Conservation (phyloP, 192 early-diverging fungal genomes). For the Podila epicladia region DNA sequence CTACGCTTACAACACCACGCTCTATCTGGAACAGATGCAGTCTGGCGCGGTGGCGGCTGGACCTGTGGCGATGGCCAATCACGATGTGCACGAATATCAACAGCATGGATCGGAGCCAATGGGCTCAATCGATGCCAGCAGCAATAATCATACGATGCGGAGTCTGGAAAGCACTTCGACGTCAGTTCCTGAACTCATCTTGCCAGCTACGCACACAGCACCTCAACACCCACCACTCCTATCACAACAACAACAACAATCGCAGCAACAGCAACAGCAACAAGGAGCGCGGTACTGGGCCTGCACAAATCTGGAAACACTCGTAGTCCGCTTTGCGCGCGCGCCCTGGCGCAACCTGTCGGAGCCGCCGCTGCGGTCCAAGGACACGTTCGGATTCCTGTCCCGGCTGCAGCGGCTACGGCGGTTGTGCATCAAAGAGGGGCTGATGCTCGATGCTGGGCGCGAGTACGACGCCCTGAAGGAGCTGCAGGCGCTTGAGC, state of each 20-base stretch:
- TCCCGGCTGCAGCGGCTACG: slow-evolving; percentile 13
- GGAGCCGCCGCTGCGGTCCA: slow-evolving; percentile 26
- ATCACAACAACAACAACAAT: neutral
- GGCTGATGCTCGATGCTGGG: slow-evolving; percentile 32
- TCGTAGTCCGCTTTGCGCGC: slow-evolving; percentile 32
- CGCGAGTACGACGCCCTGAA: slow-evolving; percentile 36
- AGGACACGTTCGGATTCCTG: slow-evolving; percentile 31
- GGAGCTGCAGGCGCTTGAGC: slow-evolving; percentile 9
- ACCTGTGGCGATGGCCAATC: neutral
- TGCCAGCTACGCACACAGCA: too few relatives aligned
- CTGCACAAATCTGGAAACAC: slow-evolving; percentile 20
- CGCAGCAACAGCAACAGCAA: neutral
- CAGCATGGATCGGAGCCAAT: neutral
- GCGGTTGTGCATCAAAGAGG: slow-evolving; percentile 42
- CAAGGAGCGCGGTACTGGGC: slow-evolving; percentile 18
- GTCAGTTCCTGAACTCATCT: neutral
- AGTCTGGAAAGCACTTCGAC: neutral
- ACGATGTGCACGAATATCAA: neutral
- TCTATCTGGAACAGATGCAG: slow-evolving; percentile 46
- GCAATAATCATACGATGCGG: neutral
- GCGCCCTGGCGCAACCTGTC: slow-evolving; percentile 33
- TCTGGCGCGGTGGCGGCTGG: neutral
- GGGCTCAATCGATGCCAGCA: too few relatives aligned
- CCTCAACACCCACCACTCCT: neutral
- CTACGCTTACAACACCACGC: slow-evolving; percentile 39